phyloP scores from a whole-genome alignment of 305 asterid genomes.

The Vinca major region DNA sequence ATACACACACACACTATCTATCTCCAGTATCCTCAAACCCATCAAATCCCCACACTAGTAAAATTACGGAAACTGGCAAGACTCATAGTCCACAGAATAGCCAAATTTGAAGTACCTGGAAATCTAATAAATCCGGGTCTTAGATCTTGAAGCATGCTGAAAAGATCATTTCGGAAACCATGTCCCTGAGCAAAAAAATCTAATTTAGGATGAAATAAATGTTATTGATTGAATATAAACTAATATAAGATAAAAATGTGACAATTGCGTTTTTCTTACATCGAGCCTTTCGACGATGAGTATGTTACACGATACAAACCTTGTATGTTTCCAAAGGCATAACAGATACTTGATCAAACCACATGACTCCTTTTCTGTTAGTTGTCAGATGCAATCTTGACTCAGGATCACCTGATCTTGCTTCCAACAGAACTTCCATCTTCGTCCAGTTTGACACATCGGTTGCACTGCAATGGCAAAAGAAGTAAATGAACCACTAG shows the following conservation, averaged over 20 bases:
- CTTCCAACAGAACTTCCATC: conserved; percentile 51
- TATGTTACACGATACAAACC: conserved; percentile 29
- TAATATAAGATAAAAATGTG: no score
- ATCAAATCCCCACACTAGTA: background rate
- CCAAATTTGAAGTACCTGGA: conserved; percentile 51
- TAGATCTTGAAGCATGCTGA: conserved; percentile 60
- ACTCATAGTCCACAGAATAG: conserved; percentile 2
- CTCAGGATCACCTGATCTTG: conserved; percentile 50
- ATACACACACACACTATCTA: background rate
- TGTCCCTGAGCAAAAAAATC: conserved; percentile 56
- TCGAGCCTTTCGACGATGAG: no score
- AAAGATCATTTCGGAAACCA: conserved; percentile 91
- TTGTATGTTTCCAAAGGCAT: conserved; percentile 87
- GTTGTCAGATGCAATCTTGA: conserved; percentile 79
- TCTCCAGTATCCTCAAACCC: background rate
- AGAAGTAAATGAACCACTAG: background rate
- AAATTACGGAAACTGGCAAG: background rate
- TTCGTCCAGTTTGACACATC: conserved; percentile 70
- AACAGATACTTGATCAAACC: conserved; percentile 94
- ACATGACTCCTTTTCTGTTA: conserved; percentile 52
- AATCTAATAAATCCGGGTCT: conserved; percentile 82
- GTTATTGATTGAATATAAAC: background rate
- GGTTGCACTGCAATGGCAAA: conserved; percentile 40
- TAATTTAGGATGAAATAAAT: background rate
- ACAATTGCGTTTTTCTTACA: no score